These are phyloP conservation scores for Falciphora oryzae DNA, from an alignment of 2,329 filamentous ascomycete genomes.

Conservation along the genomic window DNA sequence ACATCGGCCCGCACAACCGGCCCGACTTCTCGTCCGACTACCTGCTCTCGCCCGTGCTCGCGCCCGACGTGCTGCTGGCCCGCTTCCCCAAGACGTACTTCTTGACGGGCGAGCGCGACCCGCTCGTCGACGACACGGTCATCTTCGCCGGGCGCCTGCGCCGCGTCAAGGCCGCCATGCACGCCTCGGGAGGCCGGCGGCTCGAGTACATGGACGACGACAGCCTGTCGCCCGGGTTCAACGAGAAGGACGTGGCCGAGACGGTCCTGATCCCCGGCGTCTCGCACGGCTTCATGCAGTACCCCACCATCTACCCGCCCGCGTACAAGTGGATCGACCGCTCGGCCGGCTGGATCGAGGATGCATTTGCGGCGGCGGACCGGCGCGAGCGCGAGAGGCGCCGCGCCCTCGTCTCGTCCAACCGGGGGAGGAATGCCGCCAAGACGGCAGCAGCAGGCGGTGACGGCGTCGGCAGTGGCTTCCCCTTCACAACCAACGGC, in stretches of 20 bases:
- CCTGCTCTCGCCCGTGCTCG: slow-evolving; percentile 81
- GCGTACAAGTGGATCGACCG: slow-evolving; percentile 83
- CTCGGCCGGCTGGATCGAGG: slow-evolving; percentile 74
- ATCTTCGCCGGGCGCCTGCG: slow-evolving; percentile 89
- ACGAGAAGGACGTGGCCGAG: slow-evolving; percentile 71
- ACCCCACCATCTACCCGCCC: slow-evolving; percentile 80
- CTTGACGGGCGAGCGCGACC: slow-evolving; percentile 89
- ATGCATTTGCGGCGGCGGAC: slow-evolving; percentile 59
- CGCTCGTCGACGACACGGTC: slow-evolving; percentile 92
- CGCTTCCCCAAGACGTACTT: slow-evolving; percentile 94
- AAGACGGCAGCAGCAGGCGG: neutral
- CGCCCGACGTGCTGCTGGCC: slow-evolving; percentile 75
- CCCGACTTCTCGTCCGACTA: slow-evolving; percentile 92
- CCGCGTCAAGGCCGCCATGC: slow-evolving; percentile 61
- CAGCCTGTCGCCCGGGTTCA: slow-evolving; percentile 48
- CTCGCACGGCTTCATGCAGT: slow-evolving; percentile 90
- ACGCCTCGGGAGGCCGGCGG: slow-evolving; percentile 46
- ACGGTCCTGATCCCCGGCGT: slow-evolving; percentile 83
- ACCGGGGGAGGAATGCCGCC: slow-evolving; percentile 11
- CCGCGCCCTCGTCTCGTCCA: slow-evolving; percentile 16
- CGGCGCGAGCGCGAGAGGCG: slow-evolving; percentile 28
- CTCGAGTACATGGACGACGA: slow-evolving; percentile 40
- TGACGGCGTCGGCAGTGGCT: slow-evolving; percentile 8
- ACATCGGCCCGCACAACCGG: slow-evolving; percentile 87
- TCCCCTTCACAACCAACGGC: slow-evolving; percentile 16